A percentile compares a stretch with the other conserved stretches of the same genome.
Evolutionary conservation across 805 yeast genomes (phyloP).

Genomic region (Kregervanrija pseudodelftensis): DNA sequence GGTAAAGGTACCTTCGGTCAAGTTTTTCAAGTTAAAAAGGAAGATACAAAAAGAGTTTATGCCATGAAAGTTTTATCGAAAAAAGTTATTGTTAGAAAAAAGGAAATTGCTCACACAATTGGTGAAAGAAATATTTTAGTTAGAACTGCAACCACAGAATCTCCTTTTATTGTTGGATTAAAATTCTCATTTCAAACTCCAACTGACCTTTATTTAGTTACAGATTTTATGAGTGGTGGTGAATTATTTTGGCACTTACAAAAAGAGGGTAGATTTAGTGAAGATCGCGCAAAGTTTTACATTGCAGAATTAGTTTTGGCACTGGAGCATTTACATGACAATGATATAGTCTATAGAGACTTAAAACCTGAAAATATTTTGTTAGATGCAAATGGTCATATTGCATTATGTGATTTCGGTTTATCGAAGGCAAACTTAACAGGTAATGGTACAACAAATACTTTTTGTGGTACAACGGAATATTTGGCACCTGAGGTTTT

Average conservation of each 20-base stretch:
- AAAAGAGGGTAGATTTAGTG: slow-evolving; percentile 89
- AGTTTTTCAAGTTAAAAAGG: slow-evolving; percentile 91
- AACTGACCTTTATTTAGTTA: slow-evolving; percentile 82
- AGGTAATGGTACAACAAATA: slow-evolving; percentile 84
- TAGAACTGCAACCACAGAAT: slow-evolving; percentile 71
- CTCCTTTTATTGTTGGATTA: slow-evolving; percentile 89
- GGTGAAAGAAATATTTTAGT: slow-evolving; percentile 95
- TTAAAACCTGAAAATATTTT: slow-evolving; percentile 94
- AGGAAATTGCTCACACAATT: slow-evolving; percentile 96
- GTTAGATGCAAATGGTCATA: slow-evolving; percentile 94
- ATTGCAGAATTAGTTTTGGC: slow-evolving; percentile 94
- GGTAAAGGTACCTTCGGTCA: slow-evolving; percentile 98
- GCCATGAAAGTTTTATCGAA: slow-evolving; percentile 97
- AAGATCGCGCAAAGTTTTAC: slow-evolving; percentile 92
- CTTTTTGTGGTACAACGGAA: slow-evolving; percentile 98
- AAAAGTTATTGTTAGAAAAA: slow-evolving; percentile 91
- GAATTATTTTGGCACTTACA: slow-evolving; percentile 75
- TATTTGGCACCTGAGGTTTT: slow-evolving; percentile 95
- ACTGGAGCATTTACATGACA: slow-evolving; percentile 88
- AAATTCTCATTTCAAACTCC: slow-evolving; percentile 97
- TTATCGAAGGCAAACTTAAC: slow-evolving; percentile 87
- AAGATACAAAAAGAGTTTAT: slow-evolving; percentile 82
- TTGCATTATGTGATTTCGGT: slow-evolving; percentile 96
- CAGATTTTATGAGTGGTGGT: slow-evolving; percentile 98
- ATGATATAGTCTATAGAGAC: slow-evolving; percentile 94